phyloP scores from a whole-genome alignment of 768 basidiomycete genomes.

The Macrolepiota fuliginosa region DNA sequence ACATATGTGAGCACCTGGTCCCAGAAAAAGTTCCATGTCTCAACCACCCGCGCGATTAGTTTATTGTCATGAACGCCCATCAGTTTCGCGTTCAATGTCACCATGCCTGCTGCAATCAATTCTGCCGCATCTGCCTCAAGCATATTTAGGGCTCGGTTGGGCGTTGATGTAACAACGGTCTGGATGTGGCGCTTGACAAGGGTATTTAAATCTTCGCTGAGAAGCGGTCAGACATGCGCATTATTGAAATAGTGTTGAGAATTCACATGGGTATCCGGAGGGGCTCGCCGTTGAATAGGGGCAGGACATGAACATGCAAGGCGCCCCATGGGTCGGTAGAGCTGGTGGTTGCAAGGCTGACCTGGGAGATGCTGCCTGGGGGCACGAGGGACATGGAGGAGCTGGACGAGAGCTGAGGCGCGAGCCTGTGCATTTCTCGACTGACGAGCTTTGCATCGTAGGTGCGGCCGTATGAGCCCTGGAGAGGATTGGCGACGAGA shows the following conservation, averaged over 20 bases:
- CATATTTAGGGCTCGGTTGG: slow-evolving; percentile 68
- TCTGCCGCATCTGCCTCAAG: slow-evolving; percentile 81
- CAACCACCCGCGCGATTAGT: slow-evolving; percentile 74
- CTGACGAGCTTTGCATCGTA: slow-evolving; percentile 81
- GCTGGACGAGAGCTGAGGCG: slow-evolving; percentile 49
- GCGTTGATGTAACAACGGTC: slow-evolving; percentile 66
- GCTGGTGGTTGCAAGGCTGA: slow-evolving; percentile 37
- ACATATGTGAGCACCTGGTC: slow-evolving; percentile 83
- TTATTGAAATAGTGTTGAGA: not conserved
- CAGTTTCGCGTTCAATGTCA: slow-evolving; percentile 86
- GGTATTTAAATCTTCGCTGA: slow-evolving; percentile 83
- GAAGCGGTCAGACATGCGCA: not conserved
- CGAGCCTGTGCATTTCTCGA: slow-evolving; percentile 80
- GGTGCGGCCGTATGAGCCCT: slow-evolving; percentile 64
- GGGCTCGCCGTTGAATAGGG: slow-evolving; percentile 89
- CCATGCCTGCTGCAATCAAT: slow-evolving; percentile 85
- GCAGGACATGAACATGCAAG: slow-evolving; percentile 84
- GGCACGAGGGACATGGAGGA: slow-evolving; percentile 42
- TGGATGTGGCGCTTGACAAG: slow-evolving; percentile 80
- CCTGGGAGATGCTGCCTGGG: slow-evolving; percentile 35
- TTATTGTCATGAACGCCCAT: slow-evolving; percentile 74
- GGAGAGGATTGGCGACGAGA: slow-evolving; percentile 8
- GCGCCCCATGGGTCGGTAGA: slow-evolving; percentile 77
- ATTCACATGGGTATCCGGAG: slow-evolving; percentile 80
- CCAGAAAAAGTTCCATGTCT: slow-evolving; percentile 94